Base-by-base conservation (phyloP, 1,139 yeast species). In the Candida sanyaensis region DNA sequence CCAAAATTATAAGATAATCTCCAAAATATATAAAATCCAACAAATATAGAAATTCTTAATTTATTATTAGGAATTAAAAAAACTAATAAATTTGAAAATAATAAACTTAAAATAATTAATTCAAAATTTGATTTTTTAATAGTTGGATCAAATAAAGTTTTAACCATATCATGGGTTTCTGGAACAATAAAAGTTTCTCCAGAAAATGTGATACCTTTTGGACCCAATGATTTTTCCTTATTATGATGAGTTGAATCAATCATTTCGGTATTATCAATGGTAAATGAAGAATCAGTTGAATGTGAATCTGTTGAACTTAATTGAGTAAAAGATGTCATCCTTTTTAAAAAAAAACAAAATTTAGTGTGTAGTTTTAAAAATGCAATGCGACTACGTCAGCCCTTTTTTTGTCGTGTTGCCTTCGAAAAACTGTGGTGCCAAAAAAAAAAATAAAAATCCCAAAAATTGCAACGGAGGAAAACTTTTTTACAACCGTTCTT, bases 141-240 rank as follows among this genome's bases (percentile, higher is more conserved):
- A 2, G 84, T 75, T 1, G 96, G 96, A 66, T 88, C 95, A 58
- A 89, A 84, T 45, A 89, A 70, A 1, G 95, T 85, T 55, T 90
- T 77, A 31, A 89, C 88, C 96, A 89, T 88, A 62, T 89, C 96
- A 59, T 86, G 88, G 26, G 96, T 89, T 56, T 81, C 81, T 2
- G 96, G 96, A 6, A 88, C 93, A 17, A 68, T 64, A 56, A 88
- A 88, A 11, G 76, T 71, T 39, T 66, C 73, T 4, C 80, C 81
- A 11, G 68, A 60, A 49, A 77, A 72, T 29, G 84, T 79, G 49
- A 77, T 73, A 1, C 84, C 85, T 43, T 65, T 69, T 4, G 73
- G 69, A 5, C 70, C 71, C 5, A 59, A 48, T 5, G 33, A 23
- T n/a, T n/a, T n/a, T n/a, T 8, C 21, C 6, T 29, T 10, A 10